Conservation (phyloP, 805 yeast species). For the Starmera amethionina region DNA sequence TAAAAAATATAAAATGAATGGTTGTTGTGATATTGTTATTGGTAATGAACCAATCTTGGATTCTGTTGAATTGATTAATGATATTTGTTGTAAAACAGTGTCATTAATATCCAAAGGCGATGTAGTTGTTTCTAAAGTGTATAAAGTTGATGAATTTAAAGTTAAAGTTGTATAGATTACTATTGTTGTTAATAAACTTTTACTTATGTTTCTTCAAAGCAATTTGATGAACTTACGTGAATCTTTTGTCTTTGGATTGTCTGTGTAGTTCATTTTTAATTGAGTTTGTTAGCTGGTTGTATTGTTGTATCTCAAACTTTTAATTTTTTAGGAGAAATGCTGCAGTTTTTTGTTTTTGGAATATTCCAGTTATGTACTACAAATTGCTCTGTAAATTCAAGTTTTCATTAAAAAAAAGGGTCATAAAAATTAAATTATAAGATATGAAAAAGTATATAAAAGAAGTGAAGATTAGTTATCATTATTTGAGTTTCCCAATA, state of each 20-base stretch:
- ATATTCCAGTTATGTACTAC: no score
- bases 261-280: no score
- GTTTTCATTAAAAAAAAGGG: no score
- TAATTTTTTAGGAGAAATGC: no score
- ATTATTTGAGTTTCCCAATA: conserved; percentile 30
- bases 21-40: conserved; percentile 3
- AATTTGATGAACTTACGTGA: no score
- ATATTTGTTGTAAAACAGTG: conserved; percentile 42
- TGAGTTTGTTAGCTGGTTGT: no score
- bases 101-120: conserved; percentile 29
- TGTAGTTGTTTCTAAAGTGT: conserved; percentile 44
- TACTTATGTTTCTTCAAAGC: no score
- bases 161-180: conserved; percentile 39
- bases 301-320: no score
- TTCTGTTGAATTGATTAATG: conserved; percentile 39
- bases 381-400: no score
- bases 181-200: background rate
- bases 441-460: background rate
- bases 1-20: conserved; percentile 10
- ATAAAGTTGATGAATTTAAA: conserved; percentile 48
- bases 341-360: no score
- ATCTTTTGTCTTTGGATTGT: no score
- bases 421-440: background rate
- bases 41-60: conserved; percentile 19
- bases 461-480: conserved; percentile 3